Conservation (phyloP, 2,329 filamentous ascomycete species). For the Arthroderma sp. region DNA sequence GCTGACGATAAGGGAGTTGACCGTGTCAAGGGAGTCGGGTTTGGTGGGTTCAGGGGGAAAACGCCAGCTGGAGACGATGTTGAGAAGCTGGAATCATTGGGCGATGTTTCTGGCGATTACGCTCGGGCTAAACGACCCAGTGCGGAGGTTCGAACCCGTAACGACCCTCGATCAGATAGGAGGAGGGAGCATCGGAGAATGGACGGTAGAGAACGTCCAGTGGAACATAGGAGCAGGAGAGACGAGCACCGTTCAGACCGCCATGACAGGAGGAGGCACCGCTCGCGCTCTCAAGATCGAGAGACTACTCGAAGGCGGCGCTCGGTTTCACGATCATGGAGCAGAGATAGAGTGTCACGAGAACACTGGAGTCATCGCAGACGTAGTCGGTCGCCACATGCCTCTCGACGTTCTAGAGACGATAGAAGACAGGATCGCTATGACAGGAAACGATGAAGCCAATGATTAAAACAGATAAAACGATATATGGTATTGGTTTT, state of each 20-base stretch:
- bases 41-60: conserved; percentile 24
- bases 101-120: conserved; percentile 14
- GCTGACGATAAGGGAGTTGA: conserved; percentile 19
- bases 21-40: conserved; percentile 24
- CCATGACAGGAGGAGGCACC: conserved; percentile 9
- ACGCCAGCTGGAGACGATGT: conserved; percentile 15
- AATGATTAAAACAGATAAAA: no score
- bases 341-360: conserved; percentile 19
- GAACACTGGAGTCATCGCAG: conserved; percentile 19
- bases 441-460: background rate
- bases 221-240: conserved; percentile 24
- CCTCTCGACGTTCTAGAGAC: conserved; percentile 16
- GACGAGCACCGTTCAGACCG: conserved; percentile 18
- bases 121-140: conserved; percentile 4
- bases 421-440: background rate
- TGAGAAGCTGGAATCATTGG: conserved; percentile 18
- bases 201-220: conserved; percentile 20
- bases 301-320: conserved; percentile 17
- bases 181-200: conserved; percentile 38
- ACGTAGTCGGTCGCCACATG: conserved; percentile 6
- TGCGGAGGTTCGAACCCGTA: background rate
- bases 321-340: conserved; percentile 22
- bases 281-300: conserved; percentile 18
- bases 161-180: conserved; percentile 12
- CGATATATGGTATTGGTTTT: background rate